These are phyloP conservation scores for Inga leiocalycina DNA, from an alignment of 306 rosid genomes.

Conservation along the genomic window DNA sequence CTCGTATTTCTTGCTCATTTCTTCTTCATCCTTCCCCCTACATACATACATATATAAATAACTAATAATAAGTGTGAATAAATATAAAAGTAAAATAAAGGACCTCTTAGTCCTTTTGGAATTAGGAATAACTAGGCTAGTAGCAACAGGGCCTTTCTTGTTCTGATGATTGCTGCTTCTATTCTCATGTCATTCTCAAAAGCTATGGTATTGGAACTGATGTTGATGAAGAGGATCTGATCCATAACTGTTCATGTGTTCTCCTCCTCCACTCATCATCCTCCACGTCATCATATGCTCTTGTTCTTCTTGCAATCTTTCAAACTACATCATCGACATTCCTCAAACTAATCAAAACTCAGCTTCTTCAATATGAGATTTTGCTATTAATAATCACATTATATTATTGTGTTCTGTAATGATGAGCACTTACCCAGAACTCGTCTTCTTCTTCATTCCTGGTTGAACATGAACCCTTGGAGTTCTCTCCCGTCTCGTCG, in stretches of 20 bases:
- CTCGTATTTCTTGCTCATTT: background rate
- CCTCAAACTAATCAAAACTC: background rate
- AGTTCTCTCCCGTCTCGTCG: constrained; percentile 63
- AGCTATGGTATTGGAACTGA: constrained; percentile 62
- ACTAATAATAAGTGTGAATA: background rate
- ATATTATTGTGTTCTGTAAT: background rate
- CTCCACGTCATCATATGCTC: constrained; percentile 41
- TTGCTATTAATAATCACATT: background rate
- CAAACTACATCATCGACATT: constrained; percentile 46
- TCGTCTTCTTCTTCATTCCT: constrained; percentile 74
- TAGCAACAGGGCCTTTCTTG: background rate
- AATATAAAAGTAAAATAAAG: background rate
- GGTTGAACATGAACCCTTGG: constrained; percentile 58
- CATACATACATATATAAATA: background rate
- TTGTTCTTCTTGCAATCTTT: constrained; percentile 55
- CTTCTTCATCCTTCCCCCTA: background rate
- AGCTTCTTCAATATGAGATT: background rate
- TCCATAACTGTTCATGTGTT: constrained; percentile 44
- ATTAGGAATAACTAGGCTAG: too few relatives aligned
- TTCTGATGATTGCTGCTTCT: background rate
- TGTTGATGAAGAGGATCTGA: constrained; percentile 30
- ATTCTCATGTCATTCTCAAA: constrained; percentile 28
- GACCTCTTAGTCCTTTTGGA: background rate
- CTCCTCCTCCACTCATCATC: constrained; percentile 33
- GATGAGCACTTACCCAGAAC: constrained; percentile 61